Conservation (phyloP, 75 land plant species). For the Sequoia sempervirens region DNA sequence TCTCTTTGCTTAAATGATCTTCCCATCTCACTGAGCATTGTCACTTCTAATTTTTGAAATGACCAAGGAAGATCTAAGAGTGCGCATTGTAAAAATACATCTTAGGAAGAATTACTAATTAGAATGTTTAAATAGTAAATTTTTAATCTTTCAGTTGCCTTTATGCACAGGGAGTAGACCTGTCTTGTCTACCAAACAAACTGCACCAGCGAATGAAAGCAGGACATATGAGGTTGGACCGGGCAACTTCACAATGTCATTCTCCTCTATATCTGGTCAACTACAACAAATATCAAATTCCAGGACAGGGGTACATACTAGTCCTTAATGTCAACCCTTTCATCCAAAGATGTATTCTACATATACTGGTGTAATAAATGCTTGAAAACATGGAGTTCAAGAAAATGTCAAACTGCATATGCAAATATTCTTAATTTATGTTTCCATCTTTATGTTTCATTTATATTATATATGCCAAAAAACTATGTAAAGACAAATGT, state of each 20-base stretch:
- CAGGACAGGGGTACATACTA: constrained; percentile 40
- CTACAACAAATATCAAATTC: constrained; percentile 36
- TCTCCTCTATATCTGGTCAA: constrained; percentile 46
- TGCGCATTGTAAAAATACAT: not conserved
- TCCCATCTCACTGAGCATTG: not conserved
- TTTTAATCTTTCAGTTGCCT: not conserved
- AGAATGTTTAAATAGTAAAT: not conserved
- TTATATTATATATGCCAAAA: not conserved
- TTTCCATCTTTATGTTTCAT: not conserved
- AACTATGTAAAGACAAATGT: not conserved
- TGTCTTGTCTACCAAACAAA: constrained; percentile 12
- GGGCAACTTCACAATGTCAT: constrained; percentile 54
- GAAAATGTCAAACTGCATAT: not conserved
- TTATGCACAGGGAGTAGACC: constrained; percentile 7
- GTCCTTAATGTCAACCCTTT: not conserved
- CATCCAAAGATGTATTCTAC: not conserved
- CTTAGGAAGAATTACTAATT: not conserved
- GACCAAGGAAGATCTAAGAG: not conserved
- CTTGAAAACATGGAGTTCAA: not conserved
- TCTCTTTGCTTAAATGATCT: not conserved
- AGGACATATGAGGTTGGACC: constrained; percentile 47
- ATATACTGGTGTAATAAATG: not conserved
- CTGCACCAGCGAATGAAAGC: constrained; percentile 9
- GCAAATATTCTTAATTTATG: not conserved
- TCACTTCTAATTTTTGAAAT: not conserved